Evolutionary conservation across 768 basidiomycete species (phyloP).

Genomic region (Obba rivulosa): DNA sequence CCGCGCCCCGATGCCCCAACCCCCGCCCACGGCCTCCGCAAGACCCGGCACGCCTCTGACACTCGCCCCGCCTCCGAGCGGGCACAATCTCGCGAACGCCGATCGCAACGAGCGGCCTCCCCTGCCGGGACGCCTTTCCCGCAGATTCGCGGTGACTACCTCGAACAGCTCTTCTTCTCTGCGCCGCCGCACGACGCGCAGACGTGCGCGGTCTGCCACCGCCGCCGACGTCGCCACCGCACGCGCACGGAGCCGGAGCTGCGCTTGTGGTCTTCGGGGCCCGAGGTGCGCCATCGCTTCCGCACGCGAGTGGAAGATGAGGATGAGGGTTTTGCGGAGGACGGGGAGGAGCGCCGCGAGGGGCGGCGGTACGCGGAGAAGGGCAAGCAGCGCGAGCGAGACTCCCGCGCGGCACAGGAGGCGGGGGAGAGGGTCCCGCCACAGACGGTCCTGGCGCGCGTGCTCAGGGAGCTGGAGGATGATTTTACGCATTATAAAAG

Average conservation of each 20-base stretch:
- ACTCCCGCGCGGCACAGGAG: too few species aligned
- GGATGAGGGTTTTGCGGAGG: neutral
- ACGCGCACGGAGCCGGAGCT: conserved; percentile 2
- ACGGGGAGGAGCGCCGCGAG: conserved; percentile 2
- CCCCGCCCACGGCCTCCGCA: neutral
- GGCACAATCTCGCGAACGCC: too few species aligned
- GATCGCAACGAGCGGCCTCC: neutral
- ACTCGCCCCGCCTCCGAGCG: conserved; percentile 2
- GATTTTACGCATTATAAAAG: conserved; percentile 94
- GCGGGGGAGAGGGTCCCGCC: conserved; percentile 52
- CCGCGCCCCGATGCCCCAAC: neutral
- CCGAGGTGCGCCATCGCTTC: neutral
- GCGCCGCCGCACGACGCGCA: conserved; percentile 69
- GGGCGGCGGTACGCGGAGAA: neutral
- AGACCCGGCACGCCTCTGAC: conserved; percentile 2
- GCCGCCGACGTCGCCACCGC: too few species aligned
- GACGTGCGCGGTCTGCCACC: conserved; percentile 52
- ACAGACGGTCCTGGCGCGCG: conserved; percentile 80
- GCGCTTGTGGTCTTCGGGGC: conserved; percentile 3
- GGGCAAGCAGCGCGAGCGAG: too few species aligned
- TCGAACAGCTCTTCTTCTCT: conserved; percentile 79
- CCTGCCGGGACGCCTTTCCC: conserved; percentile 62
- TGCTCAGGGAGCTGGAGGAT: conserved; percentile 86
- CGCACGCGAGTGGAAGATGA: too few species aligned
- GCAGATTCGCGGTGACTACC: conserved; percentile 68